A percentile compares a stretch with the other conserved stretches of the same genome.
phyloP scores from a whole-genome alignment of 176 grass and related monocot genomes.

The sorghum (Sorghum bicolor) region DNA sequence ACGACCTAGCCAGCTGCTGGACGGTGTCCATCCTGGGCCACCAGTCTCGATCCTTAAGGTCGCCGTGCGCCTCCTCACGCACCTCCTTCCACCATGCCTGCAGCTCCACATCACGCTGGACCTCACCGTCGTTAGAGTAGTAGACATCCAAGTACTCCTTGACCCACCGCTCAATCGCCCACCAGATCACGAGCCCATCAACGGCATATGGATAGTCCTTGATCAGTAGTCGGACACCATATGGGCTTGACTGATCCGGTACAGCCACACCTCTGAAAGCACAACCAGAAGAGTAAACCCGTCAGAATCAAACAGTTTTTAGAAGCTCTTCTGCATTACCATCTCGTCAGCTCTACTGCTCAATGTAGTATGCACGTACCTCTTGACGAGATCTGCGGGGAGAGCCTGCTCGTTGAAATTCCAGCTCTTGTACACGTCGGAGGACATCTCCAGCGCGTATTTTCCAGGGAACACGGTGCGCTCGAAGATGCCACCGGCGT shows the following conservation, averaged over 20 bases:
- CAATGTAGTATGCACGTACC: neutral
- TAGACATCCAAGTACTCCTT: conserved; percentile 61
- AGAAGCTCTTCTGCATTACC: too few relatives aligned
- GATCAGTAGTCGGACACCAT: conserved; percentile 61
- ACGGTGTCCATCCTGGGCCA: conserved; percentile 73
- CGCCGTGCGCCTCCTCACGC: conserved; percentile 68
- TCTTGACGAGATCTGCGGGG: conserved; percentile 76
- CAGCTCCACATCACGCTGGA: conserved; percentile 56
- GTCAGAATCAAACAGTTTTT: neutral
- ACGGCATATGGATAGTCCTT: conserved; percentile 79
- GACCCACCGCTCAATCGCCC: conserved; percentile 64
- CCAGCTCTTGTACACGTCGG: conserved; percentile 79
- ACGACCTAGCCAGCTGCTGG: conserved; percentile 53
- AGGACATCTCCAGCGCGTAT: conserved; percentile 69
- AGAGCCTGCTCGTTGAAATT: conserved; percentile 81
- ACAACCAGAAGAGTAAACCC: neutral
- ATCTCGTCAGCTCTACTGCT: neutral
- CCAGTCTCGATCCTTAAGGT: conserved; percentile 62
- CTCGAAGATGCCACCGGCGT: conserved; percentile 72
- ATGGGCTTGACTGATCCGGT: conserved; percentile 36
- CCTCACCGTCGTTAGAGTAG: conserved; percentile 39
- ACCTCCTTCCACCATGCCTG: conserved; percentile 90
- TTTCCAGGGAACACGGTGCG: conserved; percentile 62
- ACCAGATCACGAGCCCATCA: conserved; percentile 72
- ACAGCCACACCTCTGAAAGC: conserved; percentile 17